These are phyloP conservation scores for Penicillium vulpinum DNA, from an alignment of 2,329 filamentous ascomycete genomes.

Conservation along the genomic window DNA sequence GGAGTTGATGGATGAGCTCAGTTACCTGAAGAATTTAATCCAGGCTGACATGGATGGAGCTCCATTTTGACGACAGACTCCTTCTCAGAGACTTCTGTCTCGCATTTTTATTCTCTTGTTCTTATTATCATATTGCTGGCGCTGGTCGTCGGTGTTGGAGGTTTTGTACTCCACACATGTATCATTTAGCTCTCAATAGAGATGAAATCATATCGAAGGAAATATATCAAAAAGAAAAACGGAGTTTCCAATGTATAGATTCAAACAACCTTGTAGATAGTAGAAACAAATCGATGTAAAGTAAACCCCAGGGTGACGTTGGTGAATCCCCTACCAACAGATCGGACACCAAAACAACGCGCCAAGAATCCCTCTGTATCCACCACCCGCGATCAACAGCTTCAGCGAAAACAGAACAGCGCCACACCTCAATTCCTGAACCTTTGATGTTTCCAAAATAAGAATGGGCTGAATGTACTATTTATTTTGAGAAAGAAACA, in stretches of 20 bases:
- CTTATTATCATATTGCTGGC: constrained; percentile 3
- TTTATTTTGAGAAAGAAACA: neutral
- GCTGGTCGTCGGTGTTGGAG: constrained; percentile 18
- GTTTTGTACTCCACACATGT: constrained; percentile 1
- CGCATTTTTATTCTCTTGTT: neutral
- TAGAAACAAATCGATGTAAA: neutral
- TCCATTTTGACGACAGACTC: constrained; percentile 14
- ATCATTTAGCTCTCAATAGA: constrained; percentile 7
- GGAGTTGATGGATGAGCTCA: constrained; percentile 53
- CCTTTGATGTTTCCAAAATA: constrained; percentile 1
- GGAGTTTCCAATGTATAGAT: neutral
- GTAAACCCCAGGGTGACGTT: neutral
- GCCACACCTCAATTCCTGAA: neutral
- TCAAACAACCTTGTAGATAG: neutral
- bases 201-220: neutral
- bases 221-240: neutral
- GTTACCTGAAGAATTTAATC: constrained; percentile 53
- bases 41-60: constrained; percentile 32
- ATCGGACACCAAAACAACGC: constrained; percentile 12
- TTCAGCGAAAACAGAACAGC: constrained; percentile 7
- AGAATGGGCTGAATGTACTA: constrained; percentile 28
- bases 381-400: constrained; percentile 23
- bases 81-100: neutral
- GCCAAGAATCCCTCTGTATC: constrained; percentile 24
- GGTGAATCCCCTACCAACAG: neutral